Evolutionary conservation across 305 asterid genomes (phyloP), one percentile per base, ranked within the genome.

Genomic region (Fraxinus dipetala): DNA sequence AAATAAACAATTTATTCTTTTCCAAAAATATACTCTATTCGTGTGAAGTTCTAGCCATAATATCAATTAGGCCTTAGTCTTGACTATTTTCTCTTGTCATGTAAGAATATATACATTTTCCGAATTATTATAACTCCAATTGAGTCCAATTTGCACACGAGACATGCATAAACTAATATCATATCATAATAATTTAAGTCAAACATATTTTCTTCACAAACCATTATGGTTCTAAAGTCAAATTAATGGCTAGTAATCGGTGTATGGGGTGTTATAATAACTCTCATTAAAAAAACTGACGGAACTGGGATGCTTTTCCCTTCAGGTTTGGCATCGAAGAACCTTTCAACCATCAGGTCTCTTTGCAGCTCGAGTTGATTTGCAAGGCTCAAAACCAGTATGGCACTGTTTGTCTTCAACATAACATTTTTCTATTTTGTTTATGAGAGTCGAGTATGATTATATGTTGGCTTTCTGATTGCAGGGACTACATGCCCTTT

Each of bases 261-360:
- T 26, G 11, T 54, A 54, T 1, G 26, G 9, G 24, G 24, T 54
- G 26, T n/a, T 5, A 54, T 54, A n/a, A n/a, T 54, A 54, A 54
- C 4, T 59, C 30, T 59, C 72, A 30, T 30, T 63, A 67, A 72
- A 65, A 28, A 80, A 36, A 56, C 75, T 79, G 80, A 74, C 43
- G 82, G 84, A 75, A 70, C 83, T 78, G 45, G 56, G 73, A 61
- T 82, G 51, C 31, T 54, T 75, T 75, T 84, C 59, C 76, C 82
- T 85, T 84, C 90, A 96, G 98, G 94, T 94, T 81, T 96, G 99
- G 99, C 97, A 90, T 87, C 89, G 99, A 81, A 89, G 99, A 83
- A 94, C 97, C 83, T 96, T 96, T 89, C 99, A 96, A 84, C 96
- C 92, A 22, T 96, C 98, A 26, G 99, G 99, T 81, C 94, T 96